Evolutionary conservation across 768 basidiomycete species (phyloP), one percentile per base, ranked within the genome.

Genomic region (Psilocybe tampanensis): DNA sequence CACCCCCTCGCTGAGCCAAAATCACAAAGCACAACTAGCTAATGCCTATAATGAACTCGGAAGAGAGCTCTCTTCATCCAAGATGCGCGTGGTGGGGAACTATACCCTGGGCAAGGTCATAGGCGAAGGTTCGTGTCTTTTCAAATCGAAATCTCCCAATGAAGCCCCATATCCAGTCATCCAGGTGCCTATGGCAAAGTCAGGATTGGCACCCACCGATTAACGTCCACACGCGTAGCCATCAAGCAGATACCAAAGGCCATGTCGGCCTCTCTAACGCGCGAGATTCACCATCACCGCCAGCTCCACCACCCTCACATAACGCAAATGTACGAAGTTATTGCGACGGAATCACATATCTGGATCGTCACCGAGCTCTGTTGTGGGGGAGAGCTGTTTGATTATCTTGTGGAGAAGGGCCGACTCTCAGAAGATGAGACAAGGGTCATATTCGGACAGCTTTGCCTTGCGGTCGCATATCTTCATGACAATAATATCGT

Each of bases 311-410:
- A 98, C 67, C 94, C 94, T 0, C 87, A 97, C 69, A 85, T 99
- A 66, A 92, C 94, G 13, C 94, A 96, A 68, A 88, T 98, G 73
- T 97, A 92, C 77, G 96, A 99, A 74, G 93, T 98, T 68, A 92
- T 98, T 69, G 97, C 97, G 8, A 98, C 97, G 1, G 97, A 99
- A 74, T 84, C 85, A 22, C 84, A 86, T 61, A 95, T 99, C 68
- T 98, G 95, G 94, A 94, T 99, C 56, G 90, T 99, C 42, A 93
- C 95, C 15, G 97, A 99, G 69, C 86, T 99, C 32, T 98, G 97
- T 73, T 89, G 86, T 44, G 97, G 97, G 9, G 97, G 97, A 39
- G 97, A 99, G 72, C 84, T 99, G 24, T 99, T 98, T 73, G 97
- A 98, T 74, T 98, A 98, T 68, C 88, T 99, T 21, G 93, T 90